Conservation (phyloP, 768 basidiomycete genomes). For the Lentinus brumalis region DNA sequence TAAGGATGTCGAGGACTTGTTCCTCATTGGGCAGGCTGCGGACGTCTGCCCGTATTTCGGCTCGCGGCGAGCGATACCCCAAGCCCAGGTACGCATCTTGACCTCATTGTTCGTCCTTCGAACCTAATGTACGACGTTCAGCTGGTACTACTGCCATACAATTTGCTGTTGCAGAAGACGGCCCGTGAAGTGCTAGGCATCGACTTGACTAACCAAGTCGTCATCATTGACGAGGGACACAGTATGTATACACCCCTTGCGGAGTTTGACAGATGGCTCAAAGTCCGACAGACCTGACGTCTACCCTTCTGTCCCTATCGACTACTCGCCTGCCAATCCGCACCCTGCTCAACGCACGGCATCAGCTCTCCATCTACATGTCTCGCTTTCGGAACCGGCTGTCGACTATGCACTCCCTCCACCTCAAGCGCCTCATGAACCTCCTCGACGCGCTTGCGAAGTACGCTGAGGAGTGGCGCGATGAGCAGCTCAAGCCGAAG, state of each 20-base stretch:
- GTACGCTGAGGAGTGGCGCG: slow-evolving; percentile 59
- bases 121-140: slow-evolving; percentile 29
- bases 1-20: slow-evolving; percentile 94
- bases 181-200: slow-evolving; percentile 90
- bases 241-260: slow-evolving; percentile 53
- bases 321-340: slow-evolving; percentile 62
- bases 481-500: slow-evolving; percentile 21
- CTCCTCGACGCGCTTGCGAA: slow-evolving; percentile 72
- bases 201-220: slow-evolving; percentile 78
- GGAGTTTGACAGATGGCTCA: not conserved
- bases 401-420: slow-evolving; percentile 68
- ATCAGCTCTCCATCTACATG: slow-evolving; percentile 79
- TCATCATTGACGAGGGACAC: slow-evolving; percentile 96
- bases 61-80: slow-evolving; percentile 81
- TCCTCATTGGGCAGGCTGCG: slow-evolving; percentile 63
- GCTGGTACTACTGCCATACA: slow-evolving; percentile 94
- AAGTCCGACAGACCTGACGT: slow-evolving; percentile 70
- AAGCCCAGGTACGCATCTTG: slow-evolving; percentile 70
- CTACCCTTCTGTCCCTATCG: slow-evolving; percentile 86
- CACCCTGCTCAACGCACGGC: slow-evolving; percentile 61
- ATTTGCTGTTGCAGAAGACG: slow-evolving; percentile 79
- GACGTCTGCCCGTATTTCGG: slow-evolving; percentile 93
- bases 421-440: slow-evolving; percentile 75
- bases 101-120: not conserved
- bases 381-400: slow-evolving; percentile 78